phyloP scores from a whole-genome alignment of 495 filamentous ascomycete species.

The Antarctomyces pellizariae region DNA sequence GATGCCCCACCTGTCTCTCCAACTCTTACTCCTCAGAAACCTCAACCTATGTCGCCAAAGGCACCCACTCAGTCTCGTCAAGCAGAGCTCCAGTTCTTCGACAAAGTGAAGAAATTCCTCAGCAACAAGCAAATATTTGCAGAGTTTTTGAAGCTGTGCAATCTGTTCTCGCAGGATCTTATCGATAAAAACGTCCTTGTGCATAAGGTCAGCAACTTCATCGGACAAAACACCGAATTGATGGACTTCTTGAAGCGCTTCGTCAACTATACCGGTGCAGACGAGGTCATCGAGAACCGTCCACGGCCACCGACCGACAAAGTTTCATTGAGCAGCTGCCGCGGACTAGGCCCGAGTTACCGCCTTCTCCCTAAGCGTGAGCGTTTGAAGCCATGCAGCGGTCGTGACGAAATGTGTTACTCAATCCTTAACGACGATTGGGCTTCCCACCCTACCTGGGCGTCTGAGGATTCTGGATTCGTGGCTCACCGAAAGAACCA shows the following conservation, averaged over 20 bases:
- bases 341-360: slow-evolving; percentile 84
- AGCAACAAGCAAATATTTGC: slow-evolving; percentile 74
- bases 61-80: slow-evolving; percentile 32
- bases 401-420: slow-evolving; percentile 80
- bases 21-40: slow-evolving; percentile 64
- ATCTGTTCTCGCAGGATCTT: slow-evolving; percentile 74
- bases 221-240: slow-evolving; percentile 70
- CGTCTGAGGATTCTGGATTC: slow-evolving; percentile 93
- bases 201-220: slow-evolving; percentile 60
- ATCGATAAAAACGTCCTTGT: slow-evolving; percentile 63
- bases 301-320: slow-evolving; percentile 46
- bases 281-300: slow-evolving; percentile 57
- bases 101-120: slow-evolving; percentile 89
- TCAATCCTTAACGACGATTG: slow-evolving; percentile 90
- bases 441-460: slow-evolving; percentile 98
- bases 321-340: slow-evolving; percentile 80
- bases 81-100: slow-evolving; percentile 85
- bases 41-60: slow-evolving; percentile 60
- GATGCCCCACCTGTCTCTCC: slow-evolving; percentile 61
- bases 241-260: slow-evolving; percentile 69
- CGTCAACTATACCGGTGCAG: slow-evolving; percentile 43
- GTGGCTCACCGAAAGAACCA: slow-evolving; percentile 93
- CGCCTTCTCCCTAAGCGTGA: slow-evolving; percentile 76
- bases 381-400: slow-evolving; percentile 66
- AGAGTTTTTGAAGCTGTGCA: slow-evolving; percentile 90